Conservation (phyloP, 23 red algal genomes). For the Pyropia yezoensis region DNA sequence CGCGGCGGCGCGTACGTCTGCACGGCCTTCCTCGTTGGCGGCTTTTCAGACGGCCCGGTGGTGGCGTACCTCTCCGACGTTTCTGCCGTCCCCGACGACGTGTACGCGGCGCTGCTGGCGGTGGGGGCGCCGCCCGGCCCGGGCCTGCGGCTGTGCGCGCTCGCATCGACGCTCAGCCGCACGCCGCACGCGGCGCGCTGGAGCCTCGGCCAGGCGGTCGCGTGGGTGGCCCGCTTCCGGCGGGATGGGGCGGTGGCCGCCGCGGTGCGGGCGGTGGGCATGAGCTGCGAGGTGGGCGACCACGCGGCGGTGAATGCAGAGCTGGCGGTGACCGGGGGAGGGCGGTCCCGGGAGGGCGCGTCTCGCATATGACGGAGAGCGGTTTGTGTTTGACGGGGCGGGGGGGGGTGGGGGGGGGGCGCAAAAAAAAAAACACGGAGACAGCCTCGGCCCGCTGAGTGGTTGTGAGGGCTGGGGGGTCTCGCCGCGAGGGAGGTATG, state of each 20-base stretch:
- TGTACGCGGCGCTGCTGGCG: slow-evolving; percentile 12
- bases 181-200: slow-evolving; percentile 13
- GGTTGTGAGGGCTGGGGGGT: no score
- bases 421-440: no score
- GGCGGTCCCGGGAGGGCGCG: slow-evolving; percentile 22
- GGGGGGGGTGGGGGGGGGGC: no score
- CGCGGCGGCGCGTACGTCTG: slow-evolving; percentile 40
- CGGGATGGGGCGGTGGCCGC: neutral
- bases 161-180: slow-evolving; percentile 31
- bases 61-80: slow-evolving; percentile 40
- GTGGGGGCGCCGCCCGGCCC: neutral
- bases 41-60: neutral
- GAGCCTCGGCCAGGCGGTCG: slow-evolving; percentile 9
- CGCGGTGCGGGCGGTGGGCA: slow-evolving; percentile 32
- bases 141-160: slow-evolving; percentile 28
- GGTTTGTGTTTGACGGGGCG: slow-evolving; percentile 5
- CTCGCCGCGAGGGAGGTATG: no score
- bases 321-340: neutral
- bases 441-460: no score
- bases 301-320: slow-evolving; percentile 29
- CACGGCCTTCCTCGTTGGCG: slow-evolving; percentile 25
- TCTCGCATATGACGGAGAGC: slow-evolving; percentile 48
- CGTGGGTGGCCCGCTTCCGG: slow-evolving; percentile 20
- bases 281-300: slow-evolving; percentile 40
- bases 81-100: slow-evolving; percentile 16